These are phyloP conservation scores for Linnemannia schmuckeri DNA, from an alignment of 192 early-diverging fungal genomes.

Conservation along the genomic window DNA sequence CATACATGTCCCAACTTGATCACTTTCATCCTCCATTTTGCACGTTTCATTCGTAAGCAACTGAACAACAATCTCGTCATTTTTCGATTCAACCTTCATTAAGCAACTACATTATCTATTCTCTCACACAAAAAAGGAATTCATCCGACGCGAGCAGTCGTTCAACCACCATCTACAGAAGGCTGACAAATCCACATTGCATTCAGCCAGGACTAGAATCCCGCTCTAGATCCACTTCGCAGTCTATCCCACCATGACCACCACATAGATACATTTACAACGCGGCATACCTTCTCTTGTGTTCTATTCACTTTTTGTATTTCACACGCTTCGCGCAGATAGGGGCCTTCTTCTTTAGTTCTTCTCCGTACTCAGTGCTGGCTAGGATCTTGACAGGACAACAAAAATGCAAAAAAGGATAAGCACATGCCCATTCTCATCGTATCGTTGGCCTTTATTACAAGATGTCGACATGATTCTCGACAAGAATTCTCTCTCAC, in stretches of 20 bases:
- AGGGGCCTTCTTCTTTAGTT: neutral
- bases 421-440: neutral
- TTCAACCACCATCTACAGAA: neutral
- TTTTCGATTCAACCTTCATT: too few relatives aligned
- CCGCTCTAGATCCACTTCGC: neutral
- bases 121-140: neutral
- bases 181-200: neutral
- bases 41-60: too few relatives aligned
- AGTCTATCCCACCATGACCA: neutral
- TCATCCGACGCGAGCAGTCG: neutral
- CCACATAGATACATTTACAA: neutral
- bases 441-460: neutral
- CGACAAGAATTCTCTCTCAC: neutral
- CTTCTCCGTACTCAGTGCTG: neutral
- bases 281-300: neutral
- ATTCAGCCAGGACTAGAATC: neutral
- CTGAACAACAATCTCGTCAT: too few relatives aligned
- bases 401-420: neutral
- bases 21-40: too few relatives aligned
- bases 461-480: neutral
- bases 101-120: neutral
- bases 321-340: neutral
- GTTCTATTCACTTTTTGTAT: neutral
- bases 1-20: too few relatives aligned
- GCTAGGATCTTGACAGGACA: neutral